Evolutionary conservation across 306 rosid species (phyloP), one percentile per base, ranked within the genome.

Genomic region (Lathyrus oleraceus): DNA sequence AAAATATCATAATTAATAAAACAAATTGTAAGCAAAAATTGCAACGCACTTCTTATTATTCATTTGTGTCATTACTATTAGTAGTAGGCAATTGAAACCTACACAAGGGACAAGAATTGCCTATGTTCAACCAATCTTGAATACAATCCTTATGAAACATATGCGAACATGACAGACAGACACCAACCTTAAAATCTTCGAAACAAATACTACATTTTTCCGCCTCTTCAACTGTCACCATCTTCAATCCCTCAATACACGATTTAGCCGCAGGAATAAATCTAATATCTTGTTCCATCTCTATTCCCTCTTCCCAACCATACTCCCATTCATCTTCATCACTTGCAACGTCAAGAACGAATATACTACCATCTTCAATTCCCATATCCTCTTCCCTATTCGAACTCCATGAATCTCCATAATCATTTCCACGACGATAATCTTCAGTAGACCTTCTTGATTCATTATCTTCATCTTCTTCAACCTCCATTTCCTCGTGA

Each of bases 61-160:
- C 64, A 28, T 7, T 58, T 11, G 4, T n/a, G 5, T 14, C 14
- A n/a, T 2, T n/a, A n/a, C n/a, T n/a, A n/a, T n/a, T n/a, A n/a
- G n/a, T 8, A 2, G 9, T 43, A 4, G 60, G 48, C 25, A 71
- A 3, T 1, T 47, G 1, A 35, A 45, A 61, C 3, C 69, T 32
- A 61, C 76, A 72, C 13, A 72, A 3, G 47, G 76, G 76, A 0
- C 69, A 72, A 19, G 14, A 61, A 35, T 49, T 21, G 0, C 28
- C 42, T 5, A 35, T 2, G 0, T 4, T 7, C 27, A 61, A 72
- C 76, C 69, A 61, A 6, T 30, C 28, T 0, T 0, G 1, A 5
- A 72, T 72, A 10, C 77, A 61, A 12, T 15, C 6, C 17, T 4
- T 2, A 51, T 72, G 77, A 61, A 72, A 72, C 62, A 61, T 10